Base-by-base conservation (phyloP, 2,329 filamentous ascomycete species). In the Orbilia oligospora region DNA sequence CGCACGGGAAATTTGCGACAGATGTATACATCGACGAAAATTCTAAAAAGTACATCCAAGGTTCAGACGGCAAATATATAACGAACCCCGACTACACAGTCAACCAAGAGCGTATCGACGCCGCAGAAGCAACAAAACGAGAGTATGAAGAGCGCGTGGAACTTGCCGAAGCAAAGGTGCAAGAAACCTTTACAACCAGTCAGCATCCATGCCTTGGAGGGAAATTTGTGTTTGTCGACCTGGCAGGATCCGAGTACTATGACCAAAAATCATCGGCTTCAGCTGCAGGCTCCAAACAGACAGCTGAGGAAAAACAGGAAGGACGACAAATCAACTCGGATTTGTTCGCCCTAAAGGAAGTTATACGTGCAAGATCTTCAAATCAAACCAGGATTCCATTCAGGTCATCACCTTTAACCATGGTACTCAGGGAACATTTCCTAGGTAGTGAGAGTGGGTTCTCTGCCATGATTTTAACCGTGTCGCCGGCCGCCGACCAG, bases 241-340 rank as follows among this genome's bases (percentile, higher is more conserved):
- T 87, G 4, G 86, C 86, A 1, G 86, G 86, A 1, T 83, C 86
- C 0, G 86, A 87, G 78, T 87, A 85, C 61, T 84, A 84, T 71
- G 82, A 84, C 38, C 82, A 83, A 18, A 83, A 82, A 22, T 77
- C 77, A 14, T 61, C 41, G 18, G 33, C 79, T 33, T 80, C 81
- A 14, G 67, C 61, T 48, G 51, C 61, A 68, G 55, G 64, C n/a
- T 46, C 49, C 0, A 84, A 83, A 56, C 84, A 84, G 75, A 84
- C 83, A 0, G 79, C 83, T 0, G 83, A 86, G 58, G 86, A 86
- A 73, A 83, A 83, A 12, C 84, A 84, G 61, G 83, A 86, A 80
- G 84, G 85, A 0, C 80, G 84, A 6, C 85, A 87, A 80, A 87
- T 87, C 72, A 87, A 87, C 38, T 83, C 84, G 0, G 86, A 87